Conservation (phyloP, 768 basidiomycete genomes). For the Mycena indigotica region DNA sequence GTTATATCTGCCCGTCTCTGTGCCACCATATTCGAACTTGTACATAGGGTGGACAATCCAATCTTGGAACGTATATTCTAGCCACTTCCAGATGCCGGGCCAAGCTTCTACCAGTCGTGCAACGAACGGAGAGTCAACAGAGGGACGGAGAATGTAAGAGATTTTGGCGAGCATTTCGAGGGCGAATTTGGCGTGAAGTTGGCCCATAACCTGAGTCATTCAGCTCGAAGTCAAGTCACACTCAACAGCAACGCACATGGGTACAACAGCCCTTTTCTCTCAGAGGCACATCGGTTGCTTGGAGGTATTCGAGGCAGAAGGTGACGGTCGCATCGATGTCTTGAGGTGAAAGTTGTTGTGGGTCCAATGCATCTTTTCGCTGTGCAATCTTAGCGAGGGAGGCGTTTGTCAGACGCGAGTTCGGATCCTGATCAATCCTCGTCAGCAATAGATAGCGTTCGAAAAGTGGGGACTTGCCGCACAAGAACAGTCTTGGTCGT, state of each 20-base stretch:
- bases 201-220: conserved; percentile 11
- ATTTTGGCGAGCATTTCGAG: conserved; percentile 11
- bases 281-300: conserved; percentile 15
- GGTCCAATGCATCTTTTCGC: conserved; percentile 3
- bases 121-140: conserved; percentile 12
- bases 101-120: conserved; percentile 14
- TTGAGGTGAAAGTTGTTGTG: conserved; percentile 11
- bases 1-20: conserved; percentile 3
- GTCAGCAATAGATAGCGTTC: neutral
- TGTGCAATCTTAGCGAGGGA: conserved; percentile 9
- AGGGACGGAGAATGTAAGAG: conserved; percentile 13
- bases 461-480: neutral
- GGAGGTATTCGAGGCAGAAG: conserved; percentile 13
- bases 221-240: neutral
- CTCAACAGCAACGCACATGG: neutral
- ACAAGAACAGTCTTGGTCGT: neutral
- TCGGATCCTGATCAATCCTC: conserved; percentile 6
- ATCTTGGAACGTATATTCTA: conserved; percentile 18
- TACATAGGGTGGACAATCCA: conserved; percentile 19
- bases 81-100: conserved; percentile 19
- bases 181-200: conserved; percentile 18
- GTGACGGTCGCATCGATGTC: conserved; percentile 12
- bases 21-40: neutral
- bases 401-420: conserved; percentile 15
- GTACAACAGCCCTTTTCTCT: conserved; percentile 13